Base-by-base conservation (phyloP, 1,139 yeast species). In the Petasospora fabianii region DNA sequence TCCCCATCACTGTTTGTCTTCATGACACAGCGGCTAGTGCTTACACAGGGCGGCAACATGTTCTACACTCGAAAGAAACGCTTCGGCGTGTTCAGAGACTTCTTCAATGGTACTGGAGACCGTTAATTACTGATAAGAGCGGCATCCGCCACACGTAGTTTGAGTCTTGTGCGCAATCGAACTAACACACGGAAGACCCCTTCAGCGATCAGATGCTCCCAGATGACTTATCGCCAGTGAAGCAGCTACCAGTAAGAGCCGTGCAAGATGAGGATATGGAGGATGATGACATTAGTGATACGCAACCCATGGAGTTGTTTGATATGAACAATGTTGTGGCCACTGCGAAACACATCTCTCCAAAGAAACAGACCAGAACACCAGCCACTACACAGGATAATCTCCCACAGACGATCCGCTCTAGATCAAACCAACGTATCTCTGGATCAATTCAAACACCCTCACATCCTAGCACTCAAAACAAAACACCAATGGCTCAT, bases 1-100 rank as follows among this genome's bases (percentile, higher is more conserved):
- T 24, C 29, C 11, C 8, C 17, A 7, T 18, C 15, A 20, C 22
- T 10, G 13, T 6, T 13, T 27, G 20, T 19, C 16, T 17, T 18
- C 15, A 11, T 8, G n/a, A 18, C 28, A 12, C 22, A 20, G 10
- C 22, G 10, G 22, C 22, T 11, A 27, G n/a, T n/a, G n/a, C n/a
- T n/a, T n/a, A n/a, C 16, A 17, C 20, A 28, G 29, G 28, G 34
- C 44, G 36, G 36, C 35, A 33, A 26, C 26, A 51, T 52, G 56
- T 44, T 44, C 14, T 41, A 48, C 35, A 32, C 49, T 3, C 32
- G 49, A 16, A 52, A 44, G 28, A 47, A 42, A 24, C 42, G 46
- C 16, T 49, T 54, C 37, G 39, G 35, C 6, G 50, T 51, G 5
- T 51, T 43, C 46, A 47, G 38, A 20, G 55, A 51, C 40, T 44